These are phyloP conservation scores for Yamadazyma insecticola DNA, from an alignment of 805 yeast genomes.

Conservation along the genomic window DNA sequence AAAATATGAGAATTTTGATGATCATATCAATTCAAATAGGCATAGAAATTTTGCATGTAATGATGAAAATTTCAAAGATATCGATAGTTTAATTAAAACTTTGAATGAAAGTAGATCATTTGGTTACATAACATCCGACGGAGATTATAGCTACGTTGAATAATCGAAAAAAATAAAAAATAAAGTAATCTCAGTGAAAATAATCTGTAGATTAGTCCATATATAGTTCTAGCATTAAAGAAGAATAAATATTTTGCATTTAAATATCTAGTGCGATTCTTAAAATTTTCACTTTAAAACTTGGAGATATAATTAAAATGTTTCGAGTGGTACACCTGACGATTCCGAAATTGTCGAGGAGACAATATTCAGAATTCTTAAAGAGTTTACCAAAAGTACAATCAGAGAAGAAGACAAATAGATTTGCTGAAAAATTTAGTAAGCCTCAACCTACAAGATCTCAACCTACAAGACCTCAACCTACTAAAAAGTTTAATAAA, in stretches of 20 bases:
- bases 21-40: constrained; percentile 62
- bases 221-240: too few relatives aligned
- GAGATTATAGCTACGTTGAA: constrained; percentile 23
- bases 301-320: too few relatives aligned
- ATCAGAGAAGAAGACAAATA: constrained; percentile 27
- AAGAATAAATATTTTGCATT: too few relatives aligned
- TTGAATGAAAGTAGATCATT: constrained; percentile 40
- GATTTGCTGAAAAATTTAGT: constrained; percentile 31
- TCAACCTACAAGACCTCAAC: constrained; percentile 1
- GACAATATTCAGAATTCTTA: constrained; percentile 3
- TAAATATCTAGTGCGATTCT: too few relatives aligned
- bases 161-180: too few relatives aligned
- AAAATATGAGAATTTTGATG: constrained; percentile 73
- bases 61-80: constrained; percentile 65
- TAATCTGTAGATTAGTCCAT: too few relatives aligned
- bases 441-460: constrained; percentile 1
- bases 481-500: background rate
- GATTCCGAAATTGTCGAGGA: background rate
- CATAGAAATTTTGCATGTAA: constrained; percentile 78
- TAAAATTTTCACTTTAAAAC: too few relatives aligned
- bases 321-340: too few relatives aligned
- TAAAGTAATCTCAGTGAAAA: too few relatives aligned
- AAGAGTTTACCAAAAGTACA: constrained; percentile 2
- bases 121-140: constrained; percentile 40
- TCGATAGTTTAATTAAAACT: constrained; percentile 64